Evolutionary conservation across 148 eudicot genomes (phyloP).

Genomic region (Silene conica): DNA sequence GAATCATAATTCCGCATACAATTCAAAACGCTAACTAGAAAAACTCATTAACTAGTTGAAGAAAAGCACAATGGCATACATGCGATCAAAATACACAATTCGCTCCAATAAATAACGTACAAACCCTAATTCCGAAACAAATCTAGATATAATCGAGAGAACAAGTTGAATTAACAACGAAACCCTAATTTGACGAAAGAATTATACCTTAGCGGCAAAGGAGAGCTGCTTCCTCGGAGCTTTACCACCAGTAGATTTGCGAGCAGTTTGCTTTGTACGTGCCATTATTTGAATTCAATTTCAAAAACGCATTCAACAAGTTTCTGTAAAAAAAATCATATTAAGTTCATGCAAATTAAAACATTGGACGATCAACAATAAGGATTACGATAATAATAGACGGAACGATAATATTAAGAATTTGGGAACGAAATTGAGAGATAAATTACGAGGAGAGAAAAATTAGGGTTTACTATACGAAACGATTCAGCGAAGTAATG

Average conservation of each 20-base stretch:
- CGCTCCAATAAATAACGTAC: neutral
- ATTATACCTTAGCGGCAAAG: constrained; percentile 18
- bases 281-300: constrained; percentile 26
- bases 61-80: too few relatives aligned
- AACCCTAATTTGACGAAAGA: constrained; percentile 4
- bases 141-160: neutral
- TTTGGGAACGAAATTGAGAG: neutral
- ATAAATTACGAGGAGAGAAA: neutral
- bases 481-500: neutral
- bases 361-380: neutral
- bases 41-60: too few relatives aligned
- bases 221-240: constrained; percentile 32
- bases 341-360: neutral
- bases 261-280: constrained; percentile 38
- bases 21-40: too few relatives aligned
- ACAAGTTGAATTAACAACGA: neutral
- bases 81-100: neutral
- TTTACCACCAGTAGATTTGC: constrained; percentile 35
- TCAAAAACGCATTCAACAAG: too few relatives aligned
- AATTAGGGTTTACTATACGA: constrained; percentile 5
- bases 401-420: neutral
- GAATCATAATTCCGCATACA: too few relatives aligned
- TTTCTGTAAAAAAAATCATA: neutral
- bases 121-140: neutral
- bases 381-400: too few relatives aligned